Evolutionary conservation across 108 stramenopile genomes (phyloP).

Genomic region (Skeletonema marinoi): DNA sequence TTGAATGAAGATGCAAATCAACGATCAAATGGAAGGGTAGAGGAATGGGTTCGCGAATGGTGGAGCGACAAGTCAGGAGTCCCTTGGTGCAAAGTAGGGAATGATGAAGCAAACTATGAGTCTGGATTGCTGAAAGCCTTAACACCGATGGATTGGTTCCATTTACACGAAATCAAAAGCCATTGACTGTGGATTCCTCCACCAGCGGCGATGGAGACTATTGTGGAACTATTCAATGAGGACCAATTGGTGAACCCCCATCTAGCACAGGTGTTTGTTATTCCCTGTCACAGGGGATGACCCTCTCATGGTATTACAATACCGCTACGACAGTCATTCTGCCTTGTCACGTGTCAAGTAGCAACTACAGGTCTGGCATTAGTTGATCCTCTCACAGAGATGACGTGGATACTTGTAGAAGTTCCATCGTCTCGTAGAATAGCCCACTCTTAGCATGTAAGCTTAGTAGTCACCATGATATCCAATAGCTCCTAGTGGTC

Average conservation of each 20-base stretch:
- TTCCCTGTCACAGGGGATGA: no score
- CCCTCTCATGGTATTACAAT: no score
- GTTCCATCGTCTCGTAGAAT: no score
- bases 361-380: no score
- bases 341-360: no score
- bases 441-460: no score
- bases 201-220: constrained; percentile 11
- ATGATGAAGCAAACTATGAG: background rate
- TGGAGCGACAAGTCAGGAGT: background rate
- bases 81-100: background rate
- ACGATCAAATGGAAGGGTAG: background rate
- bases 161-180: background rate
- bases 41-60: constrained; percentile 7
- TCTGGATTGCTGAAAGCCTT: background rate
- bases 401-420: no score
- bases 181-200: constrained; percentile 13
- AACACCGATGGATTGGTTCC: constrained; percentile 8
- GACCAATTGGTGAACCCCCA: constrained; percentile 5
- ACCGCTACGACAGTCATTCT: no score
- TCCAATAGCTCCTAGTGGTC: no score
- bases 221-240: constrained; percentile 7
- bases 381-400: no score
- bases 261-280: constrained; percentile 36
- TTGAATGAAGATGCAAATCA: constrained; percentile 9
- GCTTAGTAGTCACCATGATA: no score